phyloP scores from a whole-genome alignment of 2,329 filamentous ascomycete species.

The Sporothrix dimorphospora region DNA sequence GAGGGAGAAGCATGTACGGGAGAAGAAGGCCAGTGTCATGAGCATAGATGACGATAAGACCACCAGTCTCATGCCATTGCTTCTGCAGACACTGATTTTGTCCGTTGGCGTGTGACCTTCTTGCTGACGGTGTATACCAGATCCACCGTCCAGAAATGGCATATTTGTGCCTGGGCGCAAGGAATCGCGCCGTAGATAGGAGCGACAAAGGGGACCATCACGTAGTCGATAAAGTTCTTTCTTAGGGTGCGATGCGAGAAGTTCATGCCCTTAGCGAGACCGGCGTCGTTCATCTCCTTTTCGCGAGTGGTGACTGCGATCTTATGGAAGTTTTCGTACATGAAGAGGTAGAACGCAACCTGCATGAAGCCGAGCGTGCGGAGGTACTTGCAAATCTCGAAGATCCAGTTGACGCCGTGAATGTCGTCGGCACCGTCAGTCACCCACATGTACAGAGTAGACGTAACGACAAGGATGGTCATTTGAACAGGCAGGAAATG shows the following conservation, averaged over 20 bases:
- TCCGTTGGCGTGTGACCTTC: constrained; percentile 62
- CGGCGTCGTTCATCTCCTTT: constrained; percentile 67
- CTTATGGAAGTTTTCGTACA: constrained; percentile 70
- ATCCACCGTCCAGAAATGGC: constrained; percentile 70
- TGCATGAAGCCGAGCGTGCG: constrained; percentile 65
- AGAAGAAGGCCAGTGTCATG: background rate
- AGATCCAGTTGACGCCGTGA: constrained; percentile 60
- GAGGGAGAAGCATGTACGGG: background rate
- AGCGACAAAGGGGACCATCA: constrained; percentile 68
- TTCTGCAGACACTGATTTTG: constrained; percentile 44
- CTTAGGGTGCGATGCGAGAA: constrained; percentile 63
- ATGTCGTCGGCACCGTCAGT: constrained; percentile 56
- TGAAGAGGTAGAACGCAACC: constrained; percentile 64
- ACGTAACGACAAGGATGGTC: constrained; percentile 65
- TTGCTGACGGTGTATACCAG: constrained; percentile 73
- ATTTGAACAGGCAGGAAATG: constrained; percentile 73
- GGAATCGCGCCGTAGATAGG: constrained; percentile 70
- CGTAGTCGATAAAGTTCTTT: constrained; percentile 63
- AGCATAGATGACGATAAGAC: too few relatives aligned
- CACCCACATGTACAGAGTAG: constrained; percentile 61
- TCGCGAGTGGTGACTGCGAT: constrained; percentile 63
- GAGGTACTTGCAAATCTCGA: constrained; percentile 62
- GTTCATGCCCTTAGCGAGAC: constrained; percentile 65
- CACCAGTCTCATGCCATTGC: constrained; percentile 32
- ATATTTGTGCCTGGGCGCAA: constrained; percentile 67